Conservation (phyloP, 2,329 filamentous ascomycete genomes). For the Neodidymelliopsis sp. region DNA sequence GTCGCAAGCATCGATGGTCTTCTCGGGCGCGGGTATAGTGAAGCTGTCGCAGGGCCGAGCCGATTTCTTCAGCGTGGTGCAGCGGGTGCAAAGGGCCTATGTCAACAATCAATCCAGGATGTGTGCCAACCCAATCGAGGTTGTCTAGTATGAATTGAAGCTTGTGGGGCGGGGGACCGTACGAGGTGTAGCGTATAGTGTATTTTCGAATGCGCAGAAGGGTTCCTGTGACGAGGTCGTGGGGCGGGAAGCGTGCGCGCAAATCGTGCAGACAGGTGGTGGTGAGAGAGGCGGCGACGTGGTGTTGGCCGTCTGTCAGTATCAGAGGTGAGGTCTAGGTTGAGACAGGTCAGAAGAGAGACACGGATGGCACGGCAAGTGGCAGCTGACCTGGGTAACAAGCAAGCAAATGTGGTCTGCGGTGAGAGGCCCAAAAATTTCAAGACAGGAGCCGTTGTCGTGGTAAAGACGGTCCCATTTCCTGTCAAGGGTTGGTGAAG, state of each 20-base stretch:
- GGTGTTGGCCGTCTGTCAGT: constrained; percentile 39
- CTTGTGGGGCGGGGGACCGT: constrained; percentile 32
- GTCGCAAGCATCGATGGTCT: constrained; percentile 29
- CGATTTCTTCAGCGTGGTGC: constrained; percentile 12
- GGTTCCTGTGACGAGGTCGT: not conserved
- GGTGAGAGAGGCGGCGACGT: constrained; percentile 28
- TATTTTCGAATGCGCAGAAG: constrained; percentile 27
- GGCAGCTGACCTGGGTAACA: constrained; percentile 28
- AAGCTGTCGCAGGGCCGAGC: constrained; percentile 16
- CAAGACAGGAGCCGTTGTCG: constrained; percentile 46
- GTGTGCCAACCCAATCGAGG: constrained; percentile 23
- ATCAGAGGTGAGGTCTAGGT: constrained; percentile 28
- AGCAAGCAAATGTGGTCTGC: constrained; percentile 24
- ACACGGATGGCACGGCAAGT: not conserved
- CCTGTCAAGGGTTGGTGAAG: constrained; percentile 7
- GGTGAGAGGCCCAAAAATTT: constrained; percentile 28
- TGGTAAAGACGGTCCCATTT: constrained; percentile 38
- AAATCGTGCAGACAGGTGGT: constrained; percentile 20
- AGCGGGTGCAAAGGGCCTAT: constrained; percentile 10
- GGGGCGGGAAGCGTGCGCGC: constrained; percentile 2
- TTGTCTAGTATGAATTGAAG: constrained; percentile 33
- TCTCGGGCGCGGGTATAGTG: constrained; percentile 17
- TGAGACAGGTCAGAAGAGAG: constrained; percentile 3
- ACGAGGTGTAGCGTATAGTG: constrained; percentile 35
- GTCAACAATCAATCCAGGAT: not conserved